phyloP scores from a whole-genome alignment of 176 grass and related monocot species.

The Carex myosuroides region DNA sequence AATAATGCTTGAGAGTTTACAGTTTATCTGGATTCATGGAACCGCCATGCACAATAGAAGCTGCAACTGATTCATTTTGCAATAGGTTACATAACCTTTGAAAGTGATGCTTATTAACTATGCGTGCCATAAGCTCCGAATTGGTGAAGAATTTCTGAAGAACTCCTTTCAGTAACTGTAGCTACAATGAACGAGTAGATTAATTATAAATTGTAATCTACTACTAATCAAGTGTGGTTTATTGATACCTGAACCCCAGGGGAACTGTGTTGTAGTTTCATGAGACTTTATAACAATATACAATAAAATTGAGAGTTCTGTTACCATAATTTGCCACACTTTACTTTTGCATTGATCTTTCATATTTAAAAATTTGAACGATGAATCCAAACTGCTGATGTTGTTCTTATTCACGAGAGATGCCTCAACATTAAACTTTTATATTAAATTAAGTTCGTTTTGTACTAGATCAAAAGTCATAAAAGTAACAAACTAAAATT shows the following conservation, averaged over 20 bases:
- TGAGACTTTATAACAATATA: background rate
- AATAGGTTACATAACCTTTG: conserved; percentile 47
- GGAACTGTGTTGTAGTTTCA: background rate
- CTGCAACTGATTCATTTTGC: conserved; percentile 40
- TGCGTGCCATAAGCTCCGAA: conserved; percentile 33
- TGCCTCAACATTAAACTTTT: background rate
- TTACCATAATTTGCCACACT: background rate
- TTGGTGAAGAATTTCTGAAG: conserved; percentile 39
- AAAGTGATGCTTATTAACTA: conserved; percentile 68
- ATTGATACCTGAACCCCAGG: background rate
- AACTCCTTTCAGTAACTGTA: conserved; percentile 60
- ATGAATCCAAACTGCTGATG: background rate
- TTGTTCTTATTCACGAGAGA: background rate
- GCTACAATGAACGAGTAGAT: conserved; percentile 21
- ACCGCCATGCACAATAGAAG: conserved; percentile 62
- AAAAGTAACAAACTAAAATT: background rate
- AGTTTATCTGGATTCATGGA: conserved; percentile 44
- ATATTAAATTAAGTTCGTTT: background rate
- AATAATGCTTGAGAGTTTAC: conserved; percentile 23
- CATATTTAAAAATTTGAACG: background rate
- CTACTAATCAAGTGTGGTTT: background rate
- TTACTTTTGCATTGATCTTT: background rate
- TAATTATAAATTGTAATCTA: background rate
- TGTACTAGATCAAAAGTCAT: background rate
- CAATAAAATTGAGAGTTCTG: background rate